Conservation (phyloP, 176 grass and related monocot species). For the Stipa capillata region DNA sequence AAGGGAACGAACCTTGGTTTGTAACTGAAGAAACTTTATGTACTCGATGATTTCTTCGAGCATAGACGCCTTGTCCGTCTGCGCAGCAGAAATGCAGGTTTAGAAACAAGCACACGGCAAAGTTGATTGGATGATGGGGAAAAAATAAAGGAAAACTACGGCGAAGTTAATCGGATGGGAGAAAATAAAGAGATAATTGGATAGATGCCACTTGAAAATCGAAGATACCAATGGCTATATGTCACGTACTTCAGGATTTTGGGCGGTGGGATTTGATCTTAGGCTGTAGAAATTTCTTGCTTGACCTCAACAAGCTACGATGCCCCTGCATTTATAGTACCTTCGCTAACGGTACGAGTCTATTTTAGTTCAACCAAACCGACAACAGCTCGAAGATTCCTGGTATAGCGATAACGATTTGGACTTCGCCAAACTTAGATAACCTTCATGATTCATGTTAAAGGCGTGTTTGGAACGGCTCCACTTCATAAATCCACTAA, state of each 20-base stretch:
- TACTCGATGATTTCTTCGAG: slow-evolving; percentile 87
- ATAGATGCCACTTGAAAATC: too few species aligned
- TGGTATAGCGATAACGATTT: not conserved
- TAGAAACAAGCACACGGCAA: not conserved
- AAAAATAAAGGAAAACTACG: not conserved
- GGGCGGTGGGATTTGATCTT: too few species aligned
- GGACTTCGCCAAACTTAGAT: not conserved
- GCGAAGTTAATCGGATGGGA: too few species aligned
- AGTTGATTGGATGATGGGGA: not conserved
- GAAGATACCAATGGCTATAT: too few species aligned
- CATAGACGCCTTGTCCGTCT: slow-evolving; percentile 81
- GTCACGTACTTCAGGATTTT: too few species aligned
- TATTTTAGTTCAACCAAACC: not conserved
- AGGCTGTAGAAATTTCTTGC: not conserved
- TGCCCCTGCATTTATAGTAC: not conserved
- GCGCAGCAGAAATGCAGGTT: not conserved
- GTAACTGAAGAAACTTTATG: slow-evolving; percentile 76
- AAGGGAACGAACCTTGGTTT: slow-evolving; percentile 73
- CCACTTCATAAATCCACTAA: too few species aligned
- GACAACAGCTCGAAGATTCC: too few species aligned
- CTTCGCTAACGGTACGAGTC: not conserved
- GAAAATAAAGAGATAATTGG: too few species aligned
- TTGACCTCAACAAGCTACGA: not conserved
- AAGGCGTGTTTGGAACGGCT: too few species aligned
- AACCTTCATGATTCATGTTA: too few species aligned